Evolutionary conservation across 1,284 basidiomycete genomes (phyloP).

Genomic region (Veloboletus limbatus): DNA sequence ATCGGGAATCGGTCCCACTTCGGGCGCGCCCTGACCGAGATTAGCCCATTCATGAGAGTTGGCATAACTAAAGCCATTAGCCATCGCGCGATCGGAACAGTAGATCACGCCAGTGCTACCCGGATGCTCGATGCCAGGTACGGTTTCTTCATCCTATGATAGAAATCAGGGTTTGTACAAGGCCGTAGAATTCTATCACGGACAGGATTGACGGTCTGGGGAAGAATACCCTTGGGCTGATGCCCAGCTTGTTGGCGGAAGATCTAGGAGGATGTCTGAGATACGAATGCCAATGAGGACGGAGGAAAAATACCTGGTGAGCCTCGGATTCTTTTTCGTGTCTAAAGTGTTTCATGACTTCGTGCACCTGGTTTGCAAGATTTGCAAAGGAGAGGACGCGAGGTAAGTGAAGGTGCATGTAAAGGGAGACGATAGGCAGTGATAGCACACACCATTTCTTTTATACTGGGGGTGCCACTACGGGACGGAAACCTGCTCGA

Average conservation of each 20-base stretch:
- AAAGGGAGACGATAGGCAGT: neutral
- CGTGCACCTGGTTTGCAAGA: conserved; percentile 47
- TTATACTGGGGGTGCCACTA: conserved; percentile 39
- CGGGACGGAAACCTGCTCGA: conserved; percentile 33
- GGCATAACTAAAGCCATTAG: conserved; percentile 83
- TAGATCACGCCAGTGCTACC: conserved; percentile 81
- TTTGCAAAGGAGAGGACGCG: conserved; percentile 18
- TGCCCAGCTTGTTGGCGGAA: conserved; percentile 71
- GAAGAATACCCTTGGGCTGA: conserved; percentile 56
- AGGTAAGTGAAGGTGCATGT: conserved; percentile 36
- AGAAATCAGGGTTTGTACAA: conserved; percentile 1
- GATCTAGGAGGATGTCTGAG: conserved; percentile 44
- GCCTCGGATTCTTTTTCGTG: conserved; percentile 83
- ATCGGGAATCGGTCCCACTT: conserved; percentile 80
- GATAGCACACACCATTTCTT: conserved; percentile 34
- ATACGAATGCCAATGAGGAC: neutral
- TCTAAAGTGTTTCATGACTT: conserved; percentile 54
- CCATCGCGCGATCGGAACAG: conserved; percentile 85
- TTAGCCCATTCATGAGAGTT: conserved; percentile 82
- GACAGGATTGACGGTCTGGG: conserved; percentile 69
- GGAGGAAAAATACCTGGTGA: conserved; percentile 54
- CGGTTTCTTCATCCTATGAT: conserved; percentile 71
- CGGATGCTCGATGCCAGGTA: conserved; percentile 80
- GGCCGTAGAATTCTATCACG: conserved; percentile 19
- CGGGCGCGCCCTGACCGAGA: conserved; percentile 84